Evolutionary conservation across 148 eudicot genomes (phyloP).

Genomic region (Arctostaphylos glauca): DNA sequence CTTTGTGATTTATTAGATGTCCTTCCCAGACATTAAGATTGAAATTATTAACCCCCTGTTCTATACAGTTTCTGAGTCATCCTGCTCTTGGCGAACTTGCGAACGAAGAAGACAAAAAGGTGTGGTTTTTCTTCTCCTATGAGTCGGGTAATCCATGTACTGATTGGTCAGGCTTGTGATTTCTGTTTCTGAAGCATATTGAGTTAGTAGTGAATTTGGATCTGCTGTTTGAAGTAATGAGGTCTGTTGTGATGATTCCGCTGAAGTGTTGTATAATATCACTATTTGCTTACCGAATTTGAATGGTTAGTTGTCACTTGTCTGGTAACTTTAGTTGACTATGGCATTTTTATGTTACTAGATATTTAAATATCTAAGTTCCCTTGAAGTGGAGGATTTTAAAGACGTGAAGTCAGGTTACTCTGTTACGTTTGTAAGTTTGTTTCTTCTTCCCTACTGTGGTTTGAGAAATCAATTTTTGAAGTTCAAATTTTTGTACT

Average conservation of each 20-base stretch:
- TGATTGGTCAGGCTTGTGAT: not conserved
- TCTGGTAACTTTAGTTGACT: constrained; percentile 5
- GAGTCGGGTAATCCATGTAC: not conserved
- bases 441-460: not conserved
- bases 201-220: not conserved
- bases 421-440: constrained; percentile 88
- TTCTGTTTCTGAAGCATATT: not conserved
- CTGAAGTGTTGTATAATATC: not conserved
- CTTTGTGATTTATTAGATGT: not conserved
- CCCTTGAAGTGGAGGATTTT: constrained; percentile 88
- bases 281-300: not conserved
- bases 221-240: not conserved
- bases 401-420: constrained; percentile 93
- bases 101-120: constrained; percentile 87
- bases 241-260: not conserved
- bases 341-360: constrained; percentile 19
- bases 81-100: constrained; percentile 83
- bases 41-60: constrained; percentile 12
- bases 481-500: not conserved
- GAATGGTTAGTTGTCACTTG: not conserved
- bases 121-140: constrained; percentile 21
- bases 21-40: not conserved
- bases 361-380: constrained; percentile 81
- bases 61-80: constrained; percentile 82
- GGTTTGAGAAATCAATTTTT: not conserved